Percentiles rank a stretch among this genome's conserved stretches.
phyloP scores from a whole-genome alignment of 2,329 filamentous ascomycete genomes.

The Dothiorella sarmentorum region DNA sequence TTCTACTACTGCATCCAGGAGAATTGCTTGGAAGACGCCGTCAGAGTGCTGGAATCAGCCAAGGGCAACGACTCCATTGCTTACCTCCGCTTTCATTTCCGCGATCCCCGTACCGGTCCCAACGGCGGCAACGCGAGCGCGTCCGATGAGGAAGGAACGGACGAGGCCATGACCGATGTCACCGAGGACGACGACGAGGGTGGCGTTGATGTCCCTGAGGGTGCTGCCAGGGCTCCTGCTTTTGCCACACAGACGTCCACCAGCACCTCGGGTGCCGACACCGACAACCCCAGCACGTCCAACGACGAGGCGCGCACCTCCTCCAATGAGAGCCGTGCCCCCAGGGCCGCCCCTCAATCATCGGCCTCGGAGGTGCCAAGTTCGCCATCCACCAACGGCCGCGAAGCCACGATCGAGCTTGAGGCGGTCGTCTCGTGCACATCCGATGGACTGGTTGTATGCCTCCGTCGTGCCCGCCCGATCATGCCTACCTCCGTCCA shows the following conservation, averaged over 20 bases:
- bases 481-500: constrained; percentile 58
- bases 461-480: constrained; percentile 70
- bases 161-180: constrained; percentile 48
- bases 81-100: constrained; percentile 81
- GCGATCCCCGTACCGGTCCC: constrained; percentile 58
- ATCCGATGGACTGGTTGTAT: constrained; percentile 81
- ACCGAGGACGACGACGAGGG: constrained; percentile 49
- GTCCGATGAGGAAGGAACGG: constrained; percentile 43
- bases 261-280: constrained; percentile 13
- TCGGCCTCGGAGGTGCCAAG: not conserved
- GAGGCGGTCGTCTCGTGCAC: constrained; percentile 91
- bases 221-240: not conserved
- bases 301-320: constrained; percentile 3
- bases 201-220: constrained; percentile 25
- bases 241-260: not conserved
- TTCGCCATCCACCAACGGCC: constrained; percentile 22
- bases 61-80: constrained; percentile 90
- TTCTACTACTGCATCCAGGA: constrained; percentile 86
- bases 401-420: constrained; percentile 59
- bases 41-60: constrained; percentile 75
- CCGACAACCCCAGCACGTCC: constrained; percentile 19
- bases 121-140: constrained; percentile 46
- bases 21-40: constrained; percentile 71
- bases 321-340: not conserved
- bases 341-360: not conserved